Percentiles rank a stretch among this genome's conserved stretches.
These are phyloP conservation scores for Spergularia bocconei DNA, from an alignment of 148 eudicot genomes.

Conservation along the genomic window DNA sequence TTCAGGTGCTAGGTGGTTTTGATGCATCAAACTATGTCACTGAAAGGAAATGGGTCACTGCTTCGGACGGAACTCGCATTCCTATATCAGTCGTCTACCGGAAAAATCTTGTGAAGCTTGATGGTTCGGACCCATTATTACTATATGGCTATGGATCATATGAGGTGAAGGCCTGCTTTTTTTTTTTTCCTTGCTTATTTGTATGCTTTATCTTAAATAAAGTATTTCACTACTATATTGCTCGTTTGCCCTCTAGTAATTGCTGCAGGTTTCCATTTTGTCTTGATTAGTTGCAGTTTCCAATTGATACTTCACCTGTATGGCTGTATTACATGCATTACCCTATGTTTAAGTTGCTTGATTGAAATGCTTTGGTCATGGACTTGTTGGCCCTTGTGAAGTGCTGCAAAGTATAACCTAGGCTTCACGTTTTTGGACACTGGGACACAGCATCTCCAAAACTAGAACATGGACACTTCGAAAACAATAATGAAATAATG, in stretches of 20 bases:
- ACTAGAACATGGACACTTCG: too few relatives aligned
- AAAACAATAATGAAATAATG: too few relatives aligned
- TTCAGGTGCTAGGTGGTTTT: slow-evolving; percentile 87
- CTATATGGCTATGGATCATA: slow-evolving; percentile 94
- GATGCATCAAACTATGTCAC: slow-evolving; percentile 70
- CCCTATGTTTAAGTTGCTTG: neutral
- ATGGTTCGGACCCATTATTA: slow-evolving; percentile 77
- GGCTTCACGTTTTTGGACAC: too few relatives aligned
- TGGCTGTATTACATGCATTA: neutral
- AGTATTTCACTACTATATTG: too few relatives aligned
- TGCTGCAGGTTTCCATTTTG: too few relatives aligned
- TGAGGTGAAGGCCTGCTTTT: slow-evolving; percentile 47
- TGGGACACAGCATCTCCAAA: too few relatives aligned
- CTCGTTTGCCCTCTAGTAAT: too few relatives aligned
- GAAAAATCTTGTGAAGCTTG: slow-evolving; percentile 83
- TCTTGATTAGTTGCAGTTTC: neutral
- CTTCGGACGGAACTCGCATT: slow-evolving; percentile 71
- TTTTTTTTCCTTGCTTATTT: neutral
- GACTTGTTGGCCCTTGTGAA: too few relatives aligned
- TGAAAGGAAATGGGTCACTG: slow-evolving; percentile 83
- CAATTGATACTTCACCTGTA: neutral
- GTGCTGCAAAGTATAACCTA: too few relatives aligned
- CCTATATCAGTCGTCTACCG: slow-evolving; percentile 76
- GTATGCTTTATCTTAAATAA: neutral
- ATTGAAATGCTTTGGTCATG: neutral